Base-by-base conservation (phyloP, 148 eudicot species). In the Chenopodium quinoa region DNA sequence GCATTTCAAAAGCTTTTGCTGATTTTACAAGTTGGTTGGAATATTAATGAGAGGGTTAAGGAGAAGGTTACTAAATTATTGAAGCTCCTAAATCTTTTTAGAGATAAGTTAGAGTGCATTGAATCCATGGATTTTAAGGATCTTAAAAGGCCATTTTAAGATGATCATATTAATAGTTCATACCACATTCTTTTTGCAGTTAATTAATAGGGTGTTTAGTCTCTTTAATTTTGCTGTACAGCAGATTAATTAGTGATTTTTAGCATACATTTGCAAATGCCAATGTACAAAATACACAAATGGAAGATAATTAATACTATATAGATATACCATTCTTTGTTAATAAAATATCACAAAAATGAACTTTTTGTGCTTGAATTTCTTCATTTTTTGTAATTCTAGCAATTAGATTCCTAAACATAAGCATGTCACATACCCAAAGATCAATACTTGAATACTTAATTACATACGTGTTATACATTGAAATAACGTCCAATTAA, bases 1-100 rank as follows among this genome's bases (percentile, higher is more conserved):
- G 98, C 93, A 0, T 94, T 94, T 87, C 98, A 92, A 86, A 94
- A 94, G 80, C 86, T 94, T 2, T 75, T 94, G 83, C 56, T 94
- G 84, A 67, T 94, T 14, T 80, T 94, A 78, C 97, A 94, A 67
- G 90, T 94, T 19, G 97, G 98, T 25, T 86, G 92, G 79, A 81
- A 62, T 17, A 46, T 81, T 13, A 80, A 81, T 68, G 93, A 84
- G 75, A 85, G 81, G 82, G 88, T 88, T 2, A 94, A 90, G 82
- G 96, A 90, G 60, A 91, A 89, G 76, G 93, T 90, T 72, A 89
- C 89, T 9, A 89, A 91, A 79, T 69, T 94, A 82, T 81, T 94
- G 86, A 94, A 89, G 77, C 7, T 83, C 82, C 40, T 92, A 86
- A 94, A 94, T 87, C 9, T 81, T 65, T 83, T 84, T 52, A 94